Percentiles rank a stretch among this genome's conserved stretches.
Conservation (phyloP, 345 rosid species). For the Eucalyptus victrix region DNA sequence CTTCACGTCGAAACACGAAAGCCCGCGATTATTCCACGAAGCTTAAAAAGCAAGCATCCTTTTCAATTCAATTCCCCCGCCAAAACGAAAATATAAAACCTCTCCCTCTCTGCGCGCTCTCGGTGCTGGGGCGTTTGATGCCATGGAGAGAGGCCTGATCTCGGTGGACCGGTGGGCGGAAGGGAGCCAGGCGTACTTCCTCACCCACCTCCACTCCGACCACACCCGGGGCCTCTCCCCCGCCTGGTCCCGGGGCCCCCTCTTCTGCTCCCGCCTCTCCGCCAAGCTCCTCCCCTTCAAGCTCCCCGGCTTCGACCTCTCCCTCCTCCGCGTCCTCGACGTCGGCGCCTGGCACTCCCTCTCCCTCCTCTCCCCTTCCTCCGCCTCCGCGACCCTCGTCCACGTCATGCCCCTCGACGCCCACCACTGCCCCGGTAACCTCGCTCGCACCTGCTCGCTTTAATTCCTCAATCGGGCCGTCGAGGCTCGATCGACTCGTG, state of each 20-base stretch:
- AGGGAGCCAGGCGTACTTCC: slow-evolving; percentile 64
- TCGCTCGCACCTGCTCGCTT: background rate
- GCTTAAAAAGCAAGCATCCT: background rate
- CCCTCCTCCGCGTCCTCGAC: slow-evolving; percentile 48
- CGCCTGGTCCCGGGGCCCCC: slow-evolving; percentile 43
- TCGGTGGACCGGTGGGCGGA: slow-evolving; percentile 66
- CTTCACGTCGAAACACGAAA: background rate
- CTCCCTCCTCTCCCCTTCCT: slow-evolving; percentile 31
- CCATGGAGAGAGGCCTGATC: slow-evolving; percentile 63
- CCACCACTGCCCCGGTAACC: slow-evolving; percentile 64
- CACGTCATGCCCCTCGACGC: slow-evolving; percentile 59
- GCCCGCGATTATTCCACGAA: background rate
- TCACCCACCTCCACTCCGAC: slow-evolving; percentile 70
- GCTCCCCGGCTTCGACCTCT: slow-evolving; percentile 54
- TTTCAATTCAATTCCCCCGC: background rate
- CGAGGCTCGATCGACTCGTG: background rate
- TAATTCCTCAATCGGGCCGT: background rate
- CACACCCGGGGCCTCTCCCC: slow-evolving; percentile 58
- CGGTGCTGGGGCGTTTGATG: background rate
- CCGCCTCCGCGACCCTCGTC: slow-evolving; percentile 14
- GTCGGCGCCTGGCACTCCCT: slow-evolving; percentile 45
- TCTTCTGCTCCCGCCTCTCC: slow-evolving; percentile 73
- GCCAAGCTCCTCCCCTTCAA: slow-evolving; percentile 60
- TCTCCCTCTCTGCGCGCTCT: background rate
- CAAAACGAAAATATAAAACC: background rate